These are phyloP conservation scores for Penicillium crustosum DNA, from an alignment of 2,329 filamentous ascomycete species.

Conservation along the genomic window DNA sequence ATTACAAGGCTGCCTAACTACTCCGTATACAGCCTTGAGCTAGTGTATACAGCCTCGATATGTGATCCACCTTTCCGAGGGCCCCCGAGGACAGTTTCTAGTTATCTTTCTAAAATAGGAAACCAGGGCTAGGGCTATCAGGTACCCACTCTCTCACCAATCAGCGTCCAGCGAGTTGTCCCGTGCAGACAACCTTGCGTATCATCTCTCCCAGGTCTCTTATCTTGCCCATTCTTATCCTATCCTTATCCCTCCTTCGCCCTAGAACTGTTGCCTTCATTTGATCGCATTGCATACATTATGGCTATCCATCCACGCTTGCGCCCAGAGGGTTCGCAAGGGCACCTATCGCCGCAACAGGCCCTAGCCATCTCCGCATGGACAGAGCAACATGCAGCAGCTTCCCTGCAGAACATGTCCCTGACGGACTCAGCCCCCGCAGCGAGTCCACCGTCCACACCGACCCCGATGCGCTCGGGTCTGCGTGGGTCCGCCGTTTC, in stretches of 20 bases:
- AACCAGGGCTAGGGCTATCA: slow-evolving; percentile 25
- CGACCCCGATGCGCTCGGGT: slow-evolving; percentile 50
- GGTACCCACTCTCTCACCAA: slow-evolving; percentile 18
- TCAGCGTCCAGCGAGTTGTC: slow-evolving; percentile 15
- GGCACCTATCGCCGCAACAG: slow-evolving; percentile 38
- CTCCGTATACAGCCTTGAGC: not conserved
- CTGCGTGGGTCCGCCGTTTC: slow-evolving; percentile 58
- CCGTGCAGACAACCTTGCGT: slow-evolving; percentile 22
- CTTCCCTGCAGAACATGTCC: slow-evolving; percentile 38
- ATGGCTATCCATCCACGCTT: slow-evolving; percentile 48
- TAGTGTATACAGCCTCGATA: not conserved
- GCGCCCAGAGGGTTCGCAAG: slow-evolving; percentile 24
- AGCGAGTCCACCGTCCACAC: slow-evolving; percentile 50
- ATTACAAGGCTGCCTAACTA: not conserved
- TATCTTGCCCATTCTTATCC: slow-evolving; percentile 16
- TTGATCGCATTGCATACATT: slow-evolving; percentile 1
- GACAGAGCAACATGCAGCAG: slow-evolving; percentile 52
- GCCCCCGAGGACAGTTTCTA: not conserved
- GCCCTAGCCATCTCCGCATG: slow-evolving; percentile 66
- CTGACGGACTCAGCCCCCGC: slow-evolving; percentile 29
- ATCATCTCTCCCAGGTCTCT: slow-evolving; percentile 14
- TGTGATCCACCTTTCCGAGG: not conserved
- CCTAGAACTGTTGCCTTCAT: not conserved
- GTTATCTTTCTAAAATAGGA: slow-evolving; percentile 10
- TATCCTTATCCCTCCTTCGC: slow-evolving; percentile 9